These are phyloP conservation scores for Fusarium mexicanum DNA, from an alignment of 2,329 filamentous ascomycete species.

Conservation along the genomic window DNA sequence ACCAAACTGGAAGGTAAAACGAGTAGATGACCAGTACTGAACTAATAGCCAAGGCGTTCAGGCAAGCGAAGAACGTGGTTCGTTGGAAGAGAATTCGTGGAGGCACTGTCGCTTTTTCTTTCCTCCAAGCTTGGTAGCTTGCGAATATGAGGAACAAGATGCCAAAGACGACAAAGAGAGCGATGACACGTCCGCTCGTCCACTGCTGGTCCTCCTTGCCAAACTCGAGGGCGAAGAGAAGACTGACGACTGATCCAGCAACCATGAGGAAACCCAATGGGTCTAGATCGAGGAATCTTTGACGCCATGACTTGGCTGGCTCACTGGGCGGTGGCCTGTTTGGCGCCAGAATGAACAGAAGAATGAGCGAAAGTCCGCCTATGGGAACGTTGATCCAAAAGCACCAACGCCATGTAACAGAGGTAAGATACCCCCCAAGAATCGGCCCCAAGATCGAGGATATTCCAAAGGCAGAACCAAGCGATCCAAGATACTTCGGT, in stretches of 20 bases:
- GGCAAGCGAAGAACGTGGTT: background rate
- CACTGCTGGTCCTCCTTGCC: slow-evolving; percentile 5
- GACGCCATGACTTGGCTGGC: slow-evolving; percentile 1
- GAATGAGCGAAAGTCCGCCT: slow-evolving; percentile 1
- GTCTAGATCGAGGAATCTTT: slow-evolving; percentile 14
- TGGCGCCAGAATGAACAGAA: background rate
- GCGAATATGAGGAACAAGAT: background rate
- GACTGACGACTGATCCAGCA: slow-evolving; percentile 5
- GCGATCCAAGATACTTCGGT: slow-evolving; percentile 1
- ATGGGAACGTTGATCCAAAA: slow-evolving; percentile 31
- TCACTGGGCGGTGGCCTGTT: background rate
- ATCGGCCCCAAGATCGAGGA: slow-evolving; percentile 16
- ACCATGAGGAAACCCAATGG: slow-evolving; percentile 7
- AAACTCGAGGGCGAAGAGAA: slow-evolving; percentile 18
- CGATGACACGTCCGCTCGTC: background rate
- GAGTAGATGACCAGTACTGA: slow-evolving; percentile 6
- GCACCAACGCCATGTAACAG: slow-evolving; percentile 24
- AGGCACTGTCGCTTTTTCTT: slow-evolving; percentile 7
- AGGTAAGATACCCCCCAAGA: slow-evolving; percentile 18
- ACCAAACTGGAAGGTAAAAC: slow-evolving; percentile 23
- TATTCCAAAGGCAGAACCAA: slow-evolving; percentile 1
- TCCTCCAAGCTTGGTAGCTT: slow-evolving; percentile 6
- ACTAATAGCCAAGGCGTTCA: background rate
- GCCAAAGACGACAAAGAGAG: slow-evolving; percentile 10
- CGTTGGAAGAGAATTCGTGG: slow-evolving; percentile 4